phyloP scores from a whole-genome alignment of 495 filamentous ascomycete genomes.

The Daldinia concentrica region DNA sequence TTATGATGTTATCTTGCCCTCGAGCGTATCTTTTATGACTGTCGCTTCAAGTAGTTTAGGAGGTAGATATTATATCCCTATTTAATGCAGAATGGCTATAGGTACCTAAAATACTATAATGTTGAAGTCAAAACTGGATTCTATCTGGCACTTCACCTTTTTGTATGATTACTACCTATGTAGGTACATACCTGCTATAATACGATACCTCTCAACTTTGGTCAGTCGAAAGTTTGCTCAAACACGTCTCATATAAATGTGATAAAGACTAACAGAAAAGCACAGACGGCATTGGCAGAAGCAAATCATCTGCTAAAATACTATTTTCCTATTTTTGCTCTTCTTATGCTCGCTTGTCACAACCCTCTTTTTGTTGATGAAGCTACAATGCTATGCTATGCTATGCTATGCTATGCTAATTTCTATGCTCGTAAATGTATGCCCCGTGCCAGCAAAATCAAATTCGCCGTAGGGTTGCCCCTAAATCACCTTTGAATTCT shows the following conservation, averaged over 20 bases:
- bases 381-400: background rate
- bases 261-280: background rate
- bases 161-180: too few relatives aligned
- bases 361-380: background rate
- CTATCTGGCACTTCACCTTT: too few relatives aligned
- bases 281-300: background rate
- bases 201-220: too few relatives aligned
- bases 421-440: background rate
- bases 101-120: too few relatives aligned
- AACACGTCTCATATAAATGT: background rate
- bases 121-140: too few relatives aligned
- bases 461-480: slow-evolving; percentile 7
- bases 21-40: too few relatives aligned
- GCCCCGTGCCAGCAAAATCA: slow-evolving; percentile 4
- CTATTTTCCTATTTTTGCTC: background rate
- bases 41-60: background rate
- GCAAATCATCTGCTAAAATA: background rate
- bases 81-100: too few relatives aligned
- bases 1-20: background rate
- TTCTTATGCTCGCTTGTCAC: background rate
- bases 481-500: background rate
- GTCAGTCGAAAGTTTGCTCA: background rate
- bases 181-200: too few relatives aligned
- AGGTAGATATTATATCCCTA: background rate
- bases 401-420: background rate